These are phyloP conservation scores for Pyrenophora tritici-repentis DNA, from an alignment of 2,329 filamentous ascomycete species.

Conservation along the genomic window DNA sequence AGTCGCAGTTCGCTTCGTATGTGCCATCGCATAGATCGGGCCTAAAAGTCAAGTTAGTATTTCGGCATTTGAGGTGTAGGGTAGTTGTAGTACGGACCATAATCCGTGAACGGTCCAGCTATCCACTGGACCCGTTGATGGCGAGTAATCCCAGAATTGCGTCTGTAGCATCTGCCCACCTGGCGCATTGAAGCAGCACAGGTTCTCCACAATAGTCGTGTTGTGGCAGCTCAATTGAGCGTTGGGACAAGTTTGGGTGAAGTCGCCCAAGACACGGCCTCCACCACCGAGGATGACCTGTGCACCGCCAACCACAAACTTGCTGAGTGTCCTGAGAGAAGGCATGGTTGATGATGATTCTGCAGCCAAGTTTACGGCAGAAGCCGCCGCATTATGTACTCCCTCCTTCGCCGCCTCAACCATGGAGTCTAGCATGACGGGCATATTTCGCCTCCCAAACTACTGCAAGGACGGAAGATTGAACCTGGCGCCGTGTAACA, in stretches of 20 bases:
- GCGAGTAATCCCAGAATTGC: constrained; percentile 76
- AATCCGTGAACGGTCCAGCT: constrained; percentile 78
- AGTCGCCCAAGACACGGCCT: constrained; percentile 31
- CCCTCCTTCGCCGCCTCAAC: constrained; percentile 22
- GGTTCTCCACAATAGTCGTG: constrained; percentile 62
- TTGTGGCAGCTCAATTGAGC: constrained; percentile 67
- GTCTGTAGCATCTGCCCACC: constrained; percentile 74
- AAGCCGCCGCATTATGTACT: constrained; percentile 34
- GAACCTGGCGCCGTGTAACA: constrained; percentile 9
- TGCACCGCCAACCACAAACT: constrained; percentile 44
- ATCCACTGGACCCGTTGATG: constrained; percentile 67
- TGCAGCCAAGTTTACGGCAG: constrained; percentile 16
- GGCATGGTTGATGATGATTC: constrained; percentile 39
- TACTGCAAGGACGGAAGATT: constrained; percentile 7
- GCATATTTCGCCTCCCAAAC: constrained; percentile 17
- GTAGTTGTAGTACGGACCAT: constrained; percentile 51
- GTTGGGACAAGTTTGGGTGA: constrained; percentile 38
- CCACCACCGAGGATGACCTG: constrained; percentile 40
- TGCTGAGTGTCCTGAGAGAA: constrained; percentile 44
- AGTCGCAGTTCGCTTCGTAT: constrained; percentile 70
- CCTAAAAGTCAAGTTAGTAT: constrained; percentile 28
- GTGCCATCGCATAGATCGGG: constrained; percentile 68
- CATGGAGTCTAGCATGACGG: constrained; percentile 31
- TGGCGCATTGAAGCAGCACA: constrained; percentile 76
- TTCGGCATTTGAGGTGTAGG: background rate